These are phyloP conservation scores for Taphrina flavorubra DNA, from an alignment of 1,139 yeast species.

Conservation along the genomic window DNA sequence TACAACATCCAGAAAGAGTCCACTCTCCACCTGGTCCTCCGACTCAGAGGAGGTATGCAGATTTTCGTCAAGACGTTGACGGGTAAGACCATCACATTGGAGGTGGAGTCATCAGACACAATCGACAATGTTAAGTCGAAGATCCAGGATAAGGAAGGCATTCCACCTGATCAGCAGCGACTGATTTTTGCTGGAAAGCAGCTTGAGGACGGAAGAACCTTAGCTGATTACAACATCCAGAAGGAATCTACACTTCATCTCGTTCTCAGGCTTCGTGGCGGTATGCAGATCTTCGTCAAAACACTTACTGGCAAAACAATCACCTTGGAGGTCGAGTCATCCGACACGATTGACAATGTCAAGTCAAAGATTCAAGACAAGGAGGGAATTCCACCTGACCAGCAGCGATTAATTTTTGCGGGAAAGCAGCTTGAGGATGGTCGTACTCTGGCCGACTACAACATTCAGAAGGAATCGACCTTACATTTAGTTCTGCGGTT, in stretches of 20 bases:
- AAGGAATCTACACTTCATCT: conserved; percentile 86
- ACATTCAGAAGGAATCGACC: conserved; percentile 99
- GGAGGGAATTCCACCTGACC: conserved; percentile 95
- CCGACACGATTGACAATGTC: conserved; percentile 92
- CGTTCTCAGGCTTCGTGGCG: conserved; percentile 88
- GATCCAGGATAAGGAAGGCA: conserved; percentile 89
- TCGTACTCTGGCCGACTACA: conserved; percentile 98
- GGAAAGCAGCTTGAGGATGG: conserved; percentile 93
- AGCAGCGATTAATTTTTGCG: conserved; percentile 89
- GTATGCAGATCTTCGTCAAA: conserved; percentile 81
- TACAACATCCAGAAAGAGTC: conserved; percentile 92
- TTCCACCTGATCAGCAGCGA: conserved; percentile 88
- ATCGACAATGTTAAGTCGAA: conserved; percentile 88
- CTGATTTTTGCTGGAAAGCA: conserved; percentile 87
- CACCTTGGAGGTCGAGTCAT: conserved; percentile 91
- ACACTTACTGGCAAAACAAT: conserved; percentile 99
- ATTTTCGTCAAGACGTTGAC: conserved; percentile 89
- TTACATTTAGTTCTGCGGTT: conserved; percentile 92
- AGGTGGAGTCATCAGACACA: conserved; percentile 89
- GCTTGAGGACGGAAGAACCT: conserved; percentile 85
- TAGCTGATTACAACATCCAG: conserved; percentile 88
- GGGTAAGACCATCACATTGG: conserved; percentile 97
- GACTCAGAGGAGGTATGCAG: conserved; percentile 90
- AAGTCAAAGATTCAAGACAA: conserved; percentile 92
- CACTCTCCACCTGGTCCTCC: conserved; percentile 79